Conservation (phyloP, 225 moss, liverwort and hornwort species). For the Rhytidiadelphus loreus region DNA sequence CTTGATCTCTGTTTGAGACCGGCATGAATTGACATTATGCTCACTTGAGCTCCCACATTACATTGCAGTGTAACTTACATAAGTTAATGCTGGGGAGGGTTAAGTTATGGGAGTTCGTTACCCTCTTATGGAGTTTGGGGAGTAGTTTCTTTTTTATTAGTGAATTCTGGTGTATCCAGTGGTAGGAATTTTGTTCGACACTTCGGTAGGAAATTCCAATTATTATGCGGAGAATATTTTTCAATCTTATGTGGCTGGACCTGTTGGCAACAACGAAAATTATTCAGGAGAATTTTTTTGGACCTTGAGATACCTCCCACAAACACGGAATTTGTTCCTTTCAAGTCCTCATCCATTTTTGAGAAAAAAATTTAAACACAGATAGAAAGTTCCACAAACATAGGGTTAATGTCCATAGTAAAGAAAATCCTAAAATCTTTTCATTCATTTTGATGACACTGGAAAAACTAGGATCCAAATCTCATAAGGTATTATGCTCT, state of each 20-base stretch:
- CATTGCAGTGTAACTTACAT: background rate
- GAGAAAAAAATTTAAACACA: background rate
- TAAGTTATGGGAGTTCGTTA: background rate
- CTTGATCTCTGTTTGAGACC: background rate
- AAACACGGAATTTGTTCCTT: background rate
- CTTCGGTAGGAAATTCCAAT: background rate
- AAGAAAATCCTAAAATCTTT: background rate
- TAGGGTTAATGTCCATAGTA: too few species aligned
- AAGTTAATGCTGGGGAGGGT: background rate
- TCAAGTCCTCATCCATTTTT: background rate
- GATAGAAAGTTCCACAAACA: too few species aligned
- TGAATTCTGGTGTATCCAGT: background rate
- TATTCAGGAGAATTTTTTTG: too few species aligned
- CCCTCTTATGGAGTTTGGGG: background rate
- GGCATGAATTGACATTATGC: background rate
- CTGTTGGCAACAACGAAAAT: background rate
- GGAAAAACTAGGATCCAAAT: too few species aligned
- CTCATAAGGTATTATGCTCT: too few species aligned
- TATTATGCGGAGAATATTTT: background rate
- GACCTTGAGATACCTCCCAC: too few species aligned
- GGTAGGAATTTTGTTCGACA: background rate
- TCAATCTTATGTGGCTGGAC: background rate
- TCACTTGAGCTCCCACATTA: background rate
- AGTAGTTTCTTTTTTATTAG: background rate
- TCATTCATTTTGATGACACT: background rate